Conservation (phyloP, 805 yeast species). For the Wickerhamomyces subpelliculosus region DNA sequence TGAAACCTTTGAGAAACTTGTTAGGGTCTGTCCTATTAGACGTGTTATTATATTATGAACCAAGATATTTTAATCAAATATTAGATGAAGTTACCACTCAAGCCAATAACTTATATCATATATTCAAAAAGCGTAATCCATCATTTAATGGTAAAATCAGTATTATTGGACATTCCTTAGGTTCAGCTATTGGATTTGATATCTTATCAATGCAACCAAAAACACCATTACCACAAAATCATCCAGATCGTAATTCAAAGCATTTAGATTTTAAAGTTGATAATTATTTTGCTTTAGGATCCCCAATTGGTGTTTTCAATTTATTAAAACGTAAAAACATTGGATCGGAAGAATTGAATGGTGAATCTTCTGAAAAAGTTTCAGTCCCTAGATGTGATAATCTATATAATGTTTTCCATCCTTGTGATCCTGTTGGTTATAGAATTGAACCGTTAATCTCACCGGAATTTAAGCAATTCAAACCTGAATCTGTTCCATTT, state of each 20-base stretch:
- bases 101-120: constrained; percentile 53
- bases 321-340: constrained; percentile 60
- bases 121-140: constrained; percentile 60
- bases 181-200: constrained; percentile 81
- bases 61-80: constrained; percentile 55
- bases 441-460: constrained; percentile 78
- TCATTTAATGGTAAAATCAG: constrained; percentile 75
- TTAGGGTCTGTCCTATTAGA: constrained; percentile 87
- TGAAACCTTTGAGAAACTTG: constrained; percentile 66
- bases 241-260: constrained; percentile 21
- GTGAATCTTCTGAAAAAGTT: constrained; percentile 5
- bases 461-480: constrained; percentile 37
- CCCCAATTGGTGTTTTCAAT: constrained; percentile 86
- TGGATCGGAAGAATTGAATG: constrained; percentile 28
- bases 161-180: constrained; percentile 85
- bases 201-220: constrained; percentile 44
- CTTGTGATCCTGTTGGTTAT: constrained; percentile 88
- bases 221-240: constrained; percentile 16
- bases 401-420: constrained; percentile 78
- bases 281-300: constrained; percentile 75
- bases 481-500: constrained; percentile 54
- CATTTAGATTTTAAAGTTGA: constrained; percentile 66
- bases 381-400: constrained; percentile 51
- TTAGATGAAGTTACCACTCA: constrained; percentile 53
- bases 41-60: constrained; percentile 73